These are phyloP conservation scores for Pyrenophora teres DNA, from an alignment of 2,329 filamentous ascomycete genomes.

Conservation along the genomic window DNA sequence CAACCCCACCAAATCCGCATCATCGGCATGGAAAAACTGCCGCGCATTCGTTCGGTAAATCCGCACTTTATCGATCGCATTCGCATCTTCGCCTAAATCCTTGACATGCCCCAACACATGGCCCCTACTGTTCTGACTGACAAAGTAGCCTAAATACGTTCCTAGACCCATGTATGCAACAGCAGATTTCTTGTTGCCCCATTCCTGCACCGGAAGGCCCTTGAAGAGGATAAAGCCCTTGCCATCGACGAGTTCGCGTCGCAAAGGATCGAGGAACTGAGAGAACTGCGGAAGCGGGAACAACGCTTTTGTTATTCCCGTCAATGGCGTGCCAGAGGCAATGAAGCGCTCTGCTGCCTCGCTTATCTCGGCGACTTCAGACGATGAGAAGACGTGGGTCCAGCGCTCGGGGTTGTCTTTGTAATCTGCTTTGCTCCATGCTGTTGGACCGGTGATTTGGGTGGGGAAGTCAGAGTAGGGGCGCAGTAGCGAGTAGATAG, in stretches of 20 bases:
- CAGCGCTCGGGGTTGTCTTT: conserved; percentile 67
- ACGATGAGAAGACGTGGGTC: conserved; percentile 70
- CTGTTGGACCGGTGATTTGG: conserved; percentile 71
- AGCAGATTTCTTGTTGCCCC: conserved; percentile 79
- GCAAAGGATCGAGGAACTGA: conserved; percentile 59
- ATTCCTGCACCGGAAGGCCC: conserved; percentile 74
- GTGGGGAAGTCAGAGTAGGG: conserved; percentile 73
- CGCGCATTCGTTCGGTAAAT: conserved; percentile 88
- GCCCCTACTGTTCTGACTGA: conserved; percentile 82
- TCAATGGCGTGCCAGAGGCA: conserved; percentile 66
- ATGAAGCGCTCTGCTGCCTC: conserved; percentile 71
- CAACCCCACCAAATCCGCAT: conserved; percentile 80
- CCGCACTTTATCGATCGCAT: conserved; percentile 81
- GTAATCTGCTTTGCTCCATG: conserved; percentile 73
- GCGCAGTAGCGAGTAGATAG: conserved; percentile 66
- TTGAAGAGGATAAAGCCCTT: conserved; percentile 93
- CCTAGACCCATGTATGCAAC: conserved; percentile 77
- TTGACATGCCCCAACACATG: conserved; percentile 90
- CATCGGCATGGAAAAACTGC: conserved; percentile 86
- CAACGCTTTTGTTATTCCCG: conserved; percentile 70
- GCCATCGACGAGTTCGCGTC: conserved; percentile 73
- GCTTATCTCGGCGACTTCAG: conserved; percentile 71
- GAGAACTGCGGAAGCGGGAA: conserved; percentile 66
- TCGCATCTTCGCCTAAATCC: conserved; percentile 80
- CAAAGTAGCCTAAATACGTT: conserved; percentile 84